These are phyloP conservation scores for Arthrobotrys megalospora DNA, from an alignment of 2,329 filamentous ascomycete species.

Conservation along the genomic window DNA sequence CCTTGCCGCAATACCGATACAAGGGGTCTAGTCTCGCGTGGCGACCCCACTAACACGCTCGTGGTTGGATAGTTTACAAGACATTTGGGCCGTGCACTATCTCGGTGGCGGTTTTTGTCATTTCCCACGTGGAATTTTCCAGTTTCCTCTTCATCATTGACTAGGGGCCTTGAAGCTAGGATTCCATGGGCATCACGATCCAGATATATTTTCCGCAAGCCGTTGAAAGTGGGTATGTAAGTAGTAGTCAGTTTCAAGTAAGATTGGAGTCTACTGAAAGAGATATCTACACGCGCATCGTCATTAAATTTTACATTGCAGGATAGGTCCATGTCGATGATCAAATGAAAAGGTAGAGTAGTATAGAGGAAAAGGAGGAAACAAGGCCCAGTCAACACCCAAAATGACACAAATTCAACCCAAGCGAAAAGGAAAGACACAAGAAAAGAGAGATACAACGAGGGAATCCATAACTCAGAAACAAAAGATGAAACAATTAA, in stretches of 20 bases:
- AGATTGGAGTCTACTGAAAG: constrained; percentile 15
- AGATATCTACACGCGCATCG: constrained; percentile 32
- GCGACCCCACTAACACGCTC: constrained; percentile 17
- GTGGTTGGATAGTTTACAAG: constrained; percentile 19
- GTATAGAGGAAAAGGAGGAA: constrained; percentile 15
- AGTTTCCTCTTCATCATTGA: constrained; percentile 16
- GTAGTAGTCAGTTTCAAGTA: constrained; percentile 17
- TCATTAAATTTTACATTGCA: constrained; percentile 33
- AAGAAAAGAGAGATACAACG: constrained; percentile 43
- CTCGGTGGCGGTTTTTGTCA: constrained; percentile 26
- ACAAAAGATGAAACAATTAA: constrained; percentile 31
- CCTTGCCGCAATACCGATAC: constrained; percentile 36
- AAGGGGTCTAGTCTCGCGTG: constrained; percentile 34
- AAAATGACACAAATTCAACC: constrained; percentile 33
- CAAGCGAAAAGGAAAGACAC: constrained; percentile 13
- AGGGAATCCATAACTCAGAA: constrained; percentile 46
- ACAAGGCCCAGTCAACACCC: background rate
- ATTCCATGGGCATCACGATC: constrained; percentile 12
- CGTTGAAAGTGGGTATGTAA: constrained; percentile 3
- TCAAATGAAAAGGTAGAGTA: constrained; percentile 17
- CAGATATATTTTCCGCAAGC: constrained; percentile 22
- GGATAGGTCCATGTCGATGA: constrained; percentile 14
- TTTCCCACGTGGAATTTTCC: constrained; percentile 25
- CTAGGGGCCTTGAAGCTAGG: constrained; percentile 1
- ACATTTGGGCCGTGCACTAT: constrained; percentile 29